These are phyloP conservation scores for Hylodesmum podocarpum DNA, from an alignment of 306 rosid genomes.

Conservation along the genomic window DNA sequence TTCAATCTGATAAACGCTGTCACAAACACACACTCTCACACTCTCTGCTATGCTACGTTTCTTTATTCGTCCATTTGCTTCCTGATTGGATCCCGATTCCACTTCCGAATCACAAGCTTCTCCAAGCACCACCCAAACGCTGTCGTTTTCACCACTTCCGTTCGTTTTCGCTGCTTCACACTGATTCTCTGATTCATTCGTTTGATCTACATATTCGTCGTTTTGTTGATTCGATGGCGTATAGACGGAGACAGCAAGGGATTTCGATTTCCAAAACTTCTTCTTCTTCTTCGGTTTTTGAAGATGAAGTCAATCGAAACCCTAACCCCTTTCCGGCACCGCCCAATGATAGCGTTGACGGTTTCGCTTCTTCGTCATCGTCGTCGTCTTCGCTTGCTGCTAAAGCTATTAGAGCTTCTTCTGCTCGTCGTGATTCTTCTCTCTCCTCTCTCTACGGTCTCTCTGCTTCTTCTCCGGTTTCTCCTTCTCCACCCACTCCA, in stretches of 20 bases:
- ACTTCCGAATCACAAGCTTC: background rate
- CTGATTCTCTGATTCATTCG: no score
- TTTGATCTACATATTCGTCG: conserved; percentile 6
- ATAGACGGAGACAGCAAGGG: conserved; percentile 63
- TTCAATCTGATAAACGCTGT: background rate
- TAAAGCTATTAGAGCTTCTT: conserved; percentile 88
- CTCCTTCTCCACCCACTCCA: conserved; percentile 28
- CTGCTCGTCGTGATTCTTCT: conserved; percentile 84
- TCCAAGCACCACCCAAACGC: background rate
- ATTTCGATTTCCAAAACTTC: conserved; percentile 35
- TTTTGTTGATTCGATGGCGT: conserved; percentile 53
- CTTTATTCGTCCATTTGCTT: background rate
- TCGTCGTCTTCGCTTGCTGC: conserved; percentile 87
- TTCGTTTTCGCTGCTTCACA: background rate
- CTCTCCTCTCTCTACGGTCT: conserved; percentile 82
- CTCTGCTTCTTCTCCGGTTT: conserved; percentile 31
- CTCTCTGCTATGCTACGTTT: background rate
- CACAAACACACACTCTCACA: background rate
- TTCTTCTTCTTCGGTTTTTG: conserved; percentile 34
- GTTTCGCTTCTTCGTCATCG: conserved; percentile 39
- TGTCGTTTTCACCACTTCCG: background rate
- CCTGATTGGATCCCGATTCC: conserved; percentile 20
- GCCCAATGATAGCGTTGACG: conserved; percentile 6
- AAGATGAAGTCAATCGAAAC: conserved; percentile 31
- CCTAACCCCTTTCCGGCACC: conserved; percentile 31